phyloP scores from a whole-genome alignment of 2,329 filamentous ascomycete genomes.

The Penicillium rolfsii region DNA sequence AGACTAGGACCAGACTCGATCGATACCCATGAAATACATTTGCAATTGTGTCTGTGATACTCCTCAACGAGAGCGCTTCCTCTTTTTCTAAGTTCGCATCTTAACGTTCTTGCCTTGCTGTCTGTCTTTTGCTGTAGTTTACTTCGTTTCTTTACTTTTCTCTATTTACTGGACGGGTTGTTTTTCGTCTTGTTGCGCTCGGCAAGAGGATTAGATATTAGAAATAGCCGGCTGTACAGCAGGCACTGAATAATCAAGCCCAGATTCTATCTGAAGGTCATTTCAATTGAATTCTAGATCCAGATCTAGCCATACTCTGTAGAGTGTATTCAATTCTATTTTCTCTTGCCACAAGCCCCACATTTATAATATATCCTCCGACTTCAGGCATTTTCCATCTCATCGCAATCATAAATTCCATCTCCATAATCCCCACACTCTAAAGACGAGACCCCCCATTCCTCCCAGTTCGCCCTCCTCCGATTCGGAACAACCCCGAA shows the following conservation, averaged over 20 bases:
- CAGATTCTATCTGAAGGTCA: neutral
- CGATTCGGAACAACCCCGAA: neutral
- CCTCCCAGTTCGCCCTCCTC: neutral
- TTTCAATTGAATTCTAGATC: neutral
- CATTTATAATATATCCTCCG: neutral
- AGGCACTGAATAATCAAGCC: neutral
- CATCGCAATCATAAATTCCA: neutral
- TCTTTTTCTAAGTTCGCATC: neutral
- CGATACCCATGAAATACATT: conserved; percentile 22
- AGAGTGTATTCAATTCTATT: neutral
- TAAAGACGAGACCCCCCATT: neutral
- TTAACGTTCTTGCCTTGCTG: neutral
- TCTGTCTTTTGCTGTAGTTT: neutral
- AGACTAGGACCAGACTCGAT: conserved; percentile 9
- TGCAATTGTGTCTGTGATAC: conserved; percentile 13
- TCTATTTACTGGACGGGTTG: no score
- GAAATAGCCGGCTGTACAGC: neutral
- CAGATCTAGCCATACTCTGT: neutral
- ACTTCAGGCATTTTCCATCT: neutral
- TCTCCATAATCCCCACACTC: neutral
- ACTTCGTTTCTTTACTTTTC: neutral
- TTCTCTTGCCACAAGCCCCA: no score
- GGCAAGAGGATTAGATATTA: conserved; percentile 5
- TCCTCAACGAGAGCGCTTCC: conserved; percentile 2
- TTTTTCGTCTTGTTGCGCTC: neutral